Conservation (phyloP, 2,329 filamentous ascomycete species). For the Pseudogymnoascus destructans region DNA sequence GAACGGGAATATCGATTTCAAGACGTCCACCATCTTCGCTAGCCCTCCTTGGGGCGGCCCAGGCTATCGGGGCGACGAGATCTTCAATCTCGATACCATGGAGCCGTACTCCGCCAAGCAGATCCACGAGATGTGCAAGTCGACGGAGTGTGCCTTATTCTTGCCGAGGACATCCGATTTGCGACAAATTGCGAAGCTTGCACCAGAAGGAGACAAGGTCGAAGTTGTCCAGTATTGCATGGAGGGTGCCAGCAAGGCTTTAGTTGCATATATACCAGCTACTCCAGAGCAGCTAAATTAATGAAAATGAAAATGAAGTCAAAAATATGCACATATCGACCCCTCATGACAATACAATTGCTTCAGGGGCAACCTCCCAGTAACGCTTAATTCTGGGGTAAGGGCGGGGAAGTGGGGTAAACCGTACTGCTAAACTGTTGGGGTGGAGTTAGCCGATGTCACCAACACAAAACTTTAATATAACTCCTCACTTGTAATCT, state of each 20-base stretch:
- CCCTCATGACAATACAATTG: not conserved
- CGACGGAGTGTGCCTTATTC: constrained; percentile 57
- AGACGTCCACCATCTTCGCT: constrained; percentile 41
- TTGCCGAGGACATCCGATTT: constrained; percentile 77
- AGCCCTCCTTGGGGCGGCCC: constrained; percentile 66
- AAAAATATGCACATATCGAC: not conserved
- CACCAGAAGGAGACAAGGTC: constrained; percentile 38
- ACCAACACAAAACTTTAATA: not conserved
- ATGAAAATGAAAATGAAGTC: not conserved
- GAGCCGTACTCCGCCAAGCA: constrained; percentile 63
- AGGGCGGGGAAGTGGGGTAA: constrained; percentile 6
- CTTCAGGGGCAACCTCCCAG: not conserved
- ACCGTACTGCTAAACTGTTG: not conserved
- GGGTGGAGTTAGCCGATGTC: not conserved
- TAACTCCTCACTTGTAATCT: constrained; percentile 3
- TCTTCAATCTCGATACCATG: constrained; percentile 81
- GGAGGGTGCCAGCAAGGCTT: constrained; percentile 73
- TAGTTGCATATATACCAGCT: constrained; percentile 47
- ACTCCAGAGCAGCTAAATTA: not conserved
- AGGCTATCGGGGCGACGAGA: constrained; percentile 46
- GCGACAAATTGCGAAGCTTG: constrained; percentile 56
- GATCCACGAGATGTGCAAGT: constrained; percentile 49
- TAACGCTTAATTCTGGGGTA: not conserved
- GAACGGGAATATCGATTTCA: constrained; percentile 39
- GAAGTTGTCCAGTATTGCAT: constrained; percentile 85